Evolutionary conservation across 2,329 filamentous ascomycete genomes (phyloP).

Genomic region (Calonectria henricotiae): DNA sequence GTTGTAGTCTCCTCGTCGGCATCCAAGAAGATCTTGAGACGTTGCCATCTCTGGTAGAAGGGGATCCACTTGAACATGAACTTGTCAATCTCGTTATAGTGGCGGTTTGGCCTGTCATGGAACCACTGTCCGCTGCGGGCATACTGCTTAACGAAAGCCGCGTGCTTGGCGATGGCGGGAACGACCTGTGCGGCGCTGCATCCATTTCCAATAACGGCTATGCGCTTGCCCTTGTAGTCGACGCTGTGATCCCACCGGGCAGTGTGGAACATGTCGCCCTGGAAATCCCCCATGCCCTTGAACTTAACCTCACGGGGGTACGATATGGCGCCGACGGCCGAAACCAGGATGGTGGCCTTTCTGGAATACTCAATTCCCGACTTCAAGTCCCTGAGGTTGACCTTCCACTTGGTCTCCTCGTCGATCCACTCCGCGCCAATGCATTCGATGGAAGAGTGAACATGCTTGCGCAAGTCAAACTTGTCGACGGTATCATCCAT

Average conservation of each 20-base stretch:
- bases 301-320: conserved; percentile 51
- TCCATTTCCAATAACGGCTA: conserved; percentile 60
- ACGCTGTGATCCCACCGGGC: conserved; percentile 56
- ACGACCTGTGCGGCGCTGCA: conserved; percentile 59
- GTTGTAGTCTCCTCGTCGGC: conserved; percentile 35
- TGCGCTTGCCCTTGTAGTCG: conserved; percentile 53
- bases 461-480: conserved; percentile 48
- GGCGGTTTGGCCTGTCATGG: conserved; percentile 36
- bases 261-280: conserved; percentile 57
- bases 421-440: conserved; percentile 46
- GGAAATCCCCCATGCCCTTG: conserved; percentile 54
- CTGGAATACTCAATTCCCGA: conserved; percentile 43
- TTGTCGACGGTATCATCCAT: conserved; percentile 45
- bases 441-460: conserved; percentile 46
- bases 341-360: conserved; percentile 47
- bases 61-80: conserved; percentile 31
- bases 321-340: conserved; percentile 52
- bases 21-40: conserved; percentile 37
- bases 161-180: conserved; percentile 53
- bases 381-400: conserved; percentile 41
- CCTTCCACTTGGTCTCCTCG: conserved; percentile 43
- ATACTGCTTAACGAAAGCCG: conserved; percentile 40
- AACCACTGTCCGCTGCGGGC: conserved; percentile 46
- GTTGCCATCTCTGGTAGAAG: conserved; percentile 27
- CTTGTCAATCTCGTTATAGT: conserved; percentile 32